A percentile compares a stretch with the other conserved stretches of the same genome.
These are phyloP conservation scores for Fusarium tuaranense DNA, from an alignment of 2,329 filamentous ascomycete genomes.

Conservation along the genomic window DNA sequence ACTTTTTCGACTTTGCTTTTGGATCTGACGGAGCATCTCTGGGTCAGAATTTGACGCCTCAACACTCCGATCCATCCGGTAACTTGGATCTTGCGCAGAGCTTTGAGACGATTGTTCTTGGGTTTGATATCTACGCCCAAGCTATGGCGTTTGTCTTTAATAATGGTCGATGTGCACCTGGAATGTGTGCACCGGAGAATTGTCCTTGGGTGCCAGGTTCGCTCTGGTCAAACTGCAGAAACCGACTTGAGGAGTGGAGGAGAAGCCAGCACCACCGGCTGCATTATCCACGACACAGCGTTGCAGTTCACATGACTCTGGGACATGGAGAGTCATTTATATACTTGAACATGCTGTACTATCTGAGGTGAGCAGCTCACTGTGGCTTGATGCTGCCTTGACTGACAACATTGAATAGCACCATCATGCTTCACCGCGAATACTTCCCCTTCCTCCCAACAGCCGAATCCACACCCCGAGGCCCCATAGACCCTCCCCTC, in stretches of 20 bases:
- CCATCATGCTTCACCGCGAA: conserved; percentile 56
- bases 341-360: conserved; percentile 58
- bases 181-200: conserved; percentile 53
- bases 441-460: conserved; percentile 59
- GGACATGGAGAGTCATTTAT: conserved; percentile 56
- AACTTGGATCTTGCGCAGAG: conserved; percentile 29
- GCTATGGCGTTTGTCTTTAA: conserved; percentile 57
- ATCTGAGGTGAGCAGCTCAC: conserved; percentile 50
- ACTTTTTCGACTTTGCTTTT: conserved; percentile 54
- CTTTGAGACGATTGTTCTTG: conserved; percentile 53
- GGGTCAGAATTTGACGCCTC: background rate
- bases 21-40: conserved; percentile 37
- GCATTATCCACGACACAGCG: conserved; percentile 51
- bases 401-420: conserved; percentile 38
- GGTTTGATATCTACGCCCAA: conserved; percentile 57
- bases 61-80: background rate
- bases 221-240: conserved; percentile 48
- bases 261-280: conserved; percentile 49
- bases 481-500: conserved; percentile 55
- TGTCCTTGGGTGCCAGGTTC: conserved; percentile 54
- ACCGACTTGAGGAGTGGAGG: conserved; percentile 51
- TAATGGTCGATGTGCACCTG: conserved; percentile 54
- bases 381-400: rapidly evolving
- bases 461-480: conserved; percentile 47
- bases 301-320: conserved; percentile 53